A percentile compares a stretch with the other conserved stretches of the same genome.
Conservation (phyloP, 2,329 filamentous ascomycete species). For the Ramularia endophylla region DNA sequence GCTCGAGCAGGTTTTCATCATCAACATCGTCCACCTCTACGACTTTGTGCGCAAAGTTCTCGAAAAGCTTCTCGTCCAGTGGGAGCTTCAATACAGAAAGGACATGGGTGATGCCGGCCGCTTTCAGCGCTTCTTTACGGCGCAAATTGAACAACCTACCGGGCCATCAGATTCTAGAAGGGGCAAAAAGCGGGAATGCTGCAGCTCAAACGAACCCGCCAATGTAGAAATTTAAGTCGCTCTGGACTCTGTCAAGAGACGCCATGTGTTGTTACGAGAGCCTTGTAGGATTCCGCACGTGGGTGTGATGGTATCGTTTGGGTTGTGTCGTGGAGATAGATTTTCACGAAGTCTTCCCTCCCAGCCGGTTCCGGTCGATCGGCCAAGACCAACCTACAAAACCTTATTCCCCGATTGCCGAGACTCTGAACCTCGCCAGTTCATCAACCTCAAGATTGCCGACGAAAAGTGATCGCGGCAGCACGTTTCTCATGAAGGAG, state of each 20-base stretch:
- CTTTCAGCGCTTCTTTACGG: slow-evolving; percentile 61
- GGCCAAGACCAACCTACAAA: too few species aligned
- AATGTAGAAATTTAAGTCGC: slow-evolving; percentile 67
- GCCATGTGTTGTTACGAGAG: slow-evolving; percentile 40
- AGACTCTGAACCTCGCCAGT: too few species aligned
- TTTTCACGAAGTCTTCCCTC: too few species aligned
- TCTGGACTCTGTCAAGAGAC: slow-evolving; percentile 60
- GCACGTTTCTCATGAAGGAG: too few species aligned
- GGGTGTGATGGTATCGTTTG: too few species aligned
- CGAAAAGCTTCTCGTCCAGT: slow-evolving; percentile 50
- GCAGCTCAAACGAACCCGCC: slow-evolving; percentile 58
- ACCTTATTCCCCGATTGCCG: too few species aligned
- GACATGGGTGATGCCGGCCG: slow-evolving; percentile 79
- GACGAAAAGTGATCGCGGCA: too few species aligned
- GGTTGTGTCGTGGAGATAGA: too few species aligned
- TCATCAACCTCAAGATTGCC: too few species aligned
- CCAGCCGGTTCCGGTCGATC: too few species aligned
- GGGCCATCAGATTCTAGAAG: slow-evolving; percentile 23
- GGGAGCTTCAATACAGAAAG: slow-evolving; percentile 71
- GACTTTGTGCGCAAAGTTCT: slow-evolving; percentile 58
- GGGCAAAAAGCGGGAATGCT: slow-evolving; percentile 9
- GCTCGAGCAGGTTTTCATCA: slow-evolving; percentile 76
- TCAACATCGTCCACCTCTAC: slow-evolving; percentile 89
- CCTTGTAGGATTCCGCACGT: too few species aligned
- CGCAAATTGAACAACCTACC: slow-evolving; percentile 71